Evolutionary conservation across 768 basidiomycete species (phyloP), one percentile per base, ranked within the genome.

Genomic region (Pleurotus pulmonarius): DNA sequence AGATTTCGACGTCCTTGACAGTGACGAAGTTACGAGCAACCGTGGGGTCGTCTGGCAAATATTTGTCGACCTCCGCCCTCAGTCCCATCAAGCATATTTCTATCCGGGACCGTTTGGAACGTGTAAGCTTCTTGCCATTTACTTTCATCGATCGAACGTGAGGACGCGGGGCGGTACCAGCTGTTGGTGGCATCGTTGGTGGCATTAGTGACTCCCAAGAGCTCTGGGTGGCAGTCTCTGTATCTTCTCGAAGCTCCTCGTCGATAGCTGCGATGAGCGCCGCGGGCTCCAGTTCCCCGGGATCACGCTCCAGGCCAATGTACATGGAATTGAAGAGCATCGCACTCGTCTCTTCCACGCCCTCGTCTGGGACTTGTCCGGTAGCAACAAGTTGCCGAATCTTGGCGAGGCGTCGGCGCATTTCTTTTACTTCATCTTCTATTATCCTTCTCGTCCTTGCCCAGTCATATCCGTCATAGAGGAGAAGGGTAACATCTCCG

Each of bases 401-500:
- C 70, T 89, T 92, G 44, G 89, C 86, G 49, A 99, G 78, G 26
- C 85, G 85, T 53, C 86, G 83, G 47, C 93, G 85, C 78, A 98
- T 92, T 43, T 89, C 87, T 65, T 88, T 92, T 46, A 93, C 82
- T 68, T 94, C 88, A 38, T 90, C 85, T 66, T 95, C 92, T 55
- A 99, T 94, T 2, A 82, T 82, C 70, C 81, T 87, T 29, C 96
- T 86, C 3, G 97, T 99, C 47, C 78, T 78, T 1, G 67, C 70
- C 95, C 97, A 99, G 67, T 99, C 97, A 64, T 94, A 99, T 1
- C 97, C 97, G 56, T 94, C 92, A 65, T 97, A 91, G 3, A 99
- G 78, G 51, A 86, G 80, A 20, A 98, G 64, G 1, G 80, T 80
- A 47, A 90, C 68, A 60, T 90, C 79, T 54, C 82, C 84, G 43